Base-by-base conservation (phyloP, 805 yeast species). In the Lipomyces spencermartinsiae region DNA sequence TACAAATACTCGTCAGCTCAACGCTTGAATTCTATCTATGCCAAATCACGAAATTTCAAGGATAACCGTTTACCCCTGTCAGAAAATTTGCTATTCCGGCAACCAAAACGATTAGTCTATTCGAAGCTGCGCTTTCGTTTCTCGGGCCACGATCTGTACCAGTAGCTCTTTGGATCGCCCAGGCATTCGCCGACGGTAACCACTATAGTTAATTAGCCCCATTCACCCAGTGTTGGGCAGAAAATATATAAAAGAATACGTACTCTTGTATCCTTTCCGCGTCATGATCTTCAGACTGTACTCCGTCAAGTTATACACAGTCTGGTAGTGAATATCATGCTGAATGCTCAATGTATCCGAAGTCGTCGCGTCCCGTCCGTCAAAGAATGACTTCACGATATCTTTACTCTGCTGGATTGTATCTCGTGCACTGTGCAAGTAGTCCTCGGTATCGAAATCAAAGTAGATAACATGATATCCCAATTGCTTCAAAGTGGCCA, bases 141-240 rank as follows among this genome's bases (percentile, higher is more conserved):
- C 16, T 37, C n/a, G 16, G 43, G 22, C 49, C 22, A 5, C 10
- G 69, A 61, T 35, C 70, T 55, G 35, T 66, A 68, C 70, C 70
- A 67, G 58, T 64, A 31, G 56, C 53, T 55, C 37, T 64, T 62
- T 4, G 67, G 65, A 61, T 67, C 70, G 8, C 58, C 61, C n/a
- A 67, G 51, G 29, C 70, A 67, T 34, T 67, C 68, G 16, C 70
- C 70, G n/a, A 67, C 65, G 3, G 70, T 67, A 8, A 67, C 67
- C 8, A 64, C 61, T 62, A 37, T n/a, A 53, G 6, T 10, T 22
- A 29, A 31, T n/a, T 54, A 29, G 12, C 16, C 35, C 10, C 5
- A 51, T 19, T 31, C 16, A 19, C 60, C 31, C 34, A 64, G 58
- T 34, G 33, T 55, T 54, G 19, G 59, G 59, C 7, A 51, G 59